Percentiles rank a stretch among this genome's conserved stretches.
These are phyloP conservation scores for Triadica sebifera DNA, from an alignment of 345 rosid genomes.

Conservation along the genomic window DNA sequence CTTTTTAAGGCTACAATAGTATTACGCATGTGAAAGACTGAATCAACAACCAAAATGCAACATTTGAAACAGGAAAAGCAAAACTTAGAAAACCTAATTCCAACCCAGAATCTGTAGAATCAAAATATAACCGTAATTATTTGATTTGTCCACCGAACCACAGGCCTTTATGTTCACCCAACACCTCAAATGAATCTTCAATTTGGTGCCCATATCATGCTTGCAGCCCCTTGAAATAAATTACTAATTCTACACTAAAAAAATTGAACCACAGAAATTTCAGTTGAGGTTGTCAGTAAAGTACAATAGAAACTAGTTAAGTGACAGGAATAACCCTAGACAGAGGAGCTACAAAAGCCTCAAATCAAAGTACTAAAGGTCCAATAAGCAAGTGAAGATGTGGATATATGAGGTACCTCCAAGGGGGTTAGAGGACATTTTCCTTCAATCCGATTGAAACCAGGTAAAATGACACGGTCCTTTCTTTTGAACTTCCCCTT, in stretches of 20 bases:
- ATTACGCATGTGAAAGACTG: neutral
- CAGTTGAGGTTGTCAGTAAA: neutral
- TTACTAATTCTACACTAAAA: neutral
- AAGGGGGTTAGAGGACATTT: conserved; percentile 93
- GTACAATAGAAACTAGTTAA: neutral
- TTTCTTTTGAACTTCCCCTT: conserved; percentile 78
- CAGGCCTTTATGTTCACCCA: neutral
- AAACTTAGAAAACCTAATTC: neutral
- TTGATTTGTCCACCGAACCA: neutral
- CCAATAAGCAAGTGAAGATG: conserved; percentile 10
- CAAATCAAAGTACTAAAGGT: conserved; percentile 9
- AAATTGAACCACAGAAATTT: neutral
- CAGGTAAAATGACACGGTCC: conserved; percentile 60
- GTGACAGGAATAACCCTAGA: neutral
- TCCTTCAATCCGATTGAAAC: conserved; percentile 74
- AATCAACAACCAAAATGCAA: neutral
- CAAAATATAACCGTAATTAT: neutral
- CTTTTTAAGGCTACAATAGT: neutral
- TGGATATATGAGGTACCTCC: conserved; percentile 53
- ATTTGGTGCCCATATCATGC: neutral
- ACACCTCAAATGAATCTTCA: neutral
- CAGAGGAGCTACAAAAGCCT: neutral
- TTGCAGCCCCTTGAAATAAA: conserved; percentile 5
- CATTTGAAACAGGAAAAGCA: neutral
- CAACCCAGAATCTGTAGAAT: neutral